phyloP scores from a whole-genome alignment of 805 yeast species.

The Millerozyma acaciae region DNA sequence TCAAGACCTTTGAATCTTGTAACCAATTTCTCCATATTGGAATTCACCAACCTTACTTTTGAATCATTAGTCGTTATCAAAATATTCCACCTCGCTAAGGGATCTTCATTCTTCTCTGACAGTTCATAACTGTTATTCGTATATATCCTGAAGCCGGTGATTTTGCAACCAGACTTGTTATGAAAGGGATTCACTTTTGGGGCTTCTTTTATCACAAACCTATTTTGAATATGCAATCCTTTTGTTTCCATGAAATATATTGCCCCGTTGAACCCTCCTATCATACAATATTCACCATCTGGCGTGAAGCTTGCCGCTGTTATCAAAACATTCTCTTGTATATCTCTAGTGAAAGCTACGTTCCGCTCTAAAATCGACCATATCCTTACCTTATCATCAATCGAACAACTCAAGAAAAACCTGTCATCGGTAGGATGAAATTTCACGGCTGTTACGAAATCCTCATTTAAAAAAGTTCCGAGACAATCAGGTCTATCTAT shows the following conservation, averaged over 20 bases:
- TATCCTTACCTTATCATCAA: slow-evolving; percentile 70
- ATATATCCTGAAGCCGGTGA: slow-evolving; percentile 70
- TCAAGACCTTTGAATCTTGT: slow-evolving; percentile 70
- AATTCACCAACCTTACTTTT: slow-evolving; percentile 61
- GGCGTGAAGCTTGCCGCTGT: slow-evolving; percentile 77
- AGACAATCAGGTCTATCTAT: slow-evolving; percentile 61
- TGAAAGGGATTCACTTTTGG: slow-evolving; percentile 21
- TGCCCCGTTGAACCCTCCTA: slow-evolving; percentile 79
- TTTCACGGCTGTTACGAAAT: slow-evolving; percentile 73
- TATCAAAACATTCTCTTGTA: slow-evolving; percentile 60
- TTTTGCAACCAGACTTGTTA: slow-evolving; percentile 40
- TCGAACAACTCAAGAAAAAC: slow-evolving; percentile 76
- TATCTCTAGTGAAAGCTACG: slow-evolving; percentile 48
- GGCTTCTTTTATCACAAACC: slow-evolving; percentile 29
- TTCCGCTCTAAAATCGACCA: slow-evolving; percentile 80
- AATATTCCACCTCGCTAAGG: slow-evolving; percentile 24
- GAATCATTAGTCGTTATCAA: slow-evolving; percentile 82
- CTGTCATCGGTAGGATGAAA: slow-evolving; percentile 87
- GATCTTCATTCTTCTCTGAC: slow-evolving; percentile 5
- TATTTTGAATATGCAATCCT: slow-evolving; percentile 46
- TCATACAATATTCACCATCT: slow-evolving; percentile 52
- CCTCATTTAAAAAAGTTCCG: slow-evolving; percentile 66
- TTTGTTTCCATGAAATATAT: slow-evolving; percentile 58
- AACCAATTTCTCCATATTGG: slow-evolving; percentile 50
- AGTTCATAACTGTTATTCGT: slow-evolving; percentile 14